Evolutionary conservation across 192 early-diverging fungal species (phyloP).

Genomic region (Polychytrium aggregatum): DNA sequence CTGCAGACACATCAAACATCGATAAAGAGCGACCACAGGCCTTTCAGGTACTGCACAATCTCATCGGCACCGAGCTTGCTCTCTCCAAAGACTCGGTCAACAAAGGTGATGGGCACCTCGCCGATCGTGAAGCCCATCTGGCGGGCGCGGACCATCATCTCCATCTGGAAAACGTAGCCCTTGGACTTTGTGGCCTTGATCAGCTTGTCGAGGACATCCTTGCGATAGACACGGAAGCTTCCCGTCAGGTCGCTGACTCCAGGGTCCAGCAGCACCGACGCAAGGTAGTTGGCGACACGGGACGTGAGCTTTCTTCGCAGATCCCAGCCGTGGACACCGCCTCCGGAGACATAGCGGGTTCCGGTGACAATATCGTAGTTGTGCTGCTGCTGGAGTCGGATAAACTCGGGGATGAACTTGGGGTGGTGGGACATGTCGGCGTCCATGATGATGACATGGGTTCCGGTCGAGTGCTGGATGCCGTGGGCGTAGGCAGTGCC

Average conservation of each 20-base stretch:
- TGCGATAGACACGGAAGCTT: constrained; percentile 91
- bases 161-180: constrained; percentile 99
- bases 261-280: constrained; percentile 74
- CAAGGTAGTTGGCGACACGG: constrained; percentile 94
- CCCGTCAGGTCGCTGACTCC: constrained; percentile 91
- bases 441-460: constrained; percentile 97
- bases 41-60: constrained; percentile 88
- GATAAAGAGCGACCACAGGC: constrained; percentile 71
- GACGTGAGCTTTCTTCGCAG: constrained; percentile 91
- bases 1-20: constrained; percentile 14
- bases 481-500: constrained; percentile 95
- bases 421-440: constrained; percentile 99
- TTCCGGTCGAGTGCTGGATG: constrained; percentile 84
- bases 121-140: constrained; percentile 80
- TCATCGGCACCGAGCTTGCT: constrained; percentile 90
- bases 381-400: constrained; percentile 66
- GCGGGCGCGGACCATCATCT: constrained; percentile 97
- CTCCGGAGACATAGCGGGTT: constrained; percentile 75
- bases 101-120: constrained; percentile 94
- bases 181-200: constrained; percentile 85
- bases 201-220: constrained; percentile 70
- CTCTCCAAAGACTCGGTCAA: constrained; percentile 96
- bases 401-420: constrained; percentile 93
- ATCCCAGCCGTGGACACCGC: constrained; percentile 97
- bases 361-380: constrained; percentile 92